phyloP scores from a whole-genome alignment of 805 yeast species.

The Scheffersomyces lignosus region DNA sequence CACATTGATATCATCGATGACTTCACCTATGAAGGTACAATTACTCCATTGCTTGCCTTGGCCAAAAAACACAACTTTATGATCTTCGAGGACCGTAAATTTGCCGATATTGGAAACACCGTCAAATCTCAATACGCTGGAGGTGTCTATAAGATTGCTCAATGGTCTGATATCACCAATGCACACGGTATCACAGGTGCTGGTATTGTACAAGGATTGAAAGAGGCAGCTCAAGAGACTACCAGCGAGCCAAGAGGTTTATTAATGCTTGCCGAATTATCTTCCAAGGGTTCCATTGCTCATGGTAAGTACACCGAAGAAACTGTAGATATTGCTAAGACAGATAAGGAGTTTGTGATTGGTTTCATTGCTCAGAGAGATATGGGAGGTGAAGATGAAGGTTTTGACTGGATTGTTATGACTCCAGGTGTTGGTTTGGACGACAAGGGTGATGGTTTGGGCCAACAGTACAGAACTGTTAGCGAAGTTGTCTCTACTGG shows the following conservation, averaged over 20 bases:
- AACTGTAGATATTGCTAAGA: conserved; percentile 82
- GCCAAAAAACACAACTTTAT: conserved; percentile 83
- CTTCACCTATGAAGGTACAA: conserved; percentile 77
- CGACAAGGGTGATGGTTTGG: conserved; percentile 92
- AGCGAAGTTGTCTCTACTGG: conserved; percentile 80
- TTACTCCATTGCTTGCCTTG: conserved; percentile 68
- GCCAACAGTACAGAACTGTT: conserved; percentile 96
- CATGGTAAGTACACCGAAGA: conserved; percentile 84
- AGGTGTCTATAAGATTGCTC: conserved; percentile 84
- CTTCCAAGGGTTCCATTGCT: conserved; percentile 92
- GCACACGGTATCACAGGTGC: conserved; percentile 98
- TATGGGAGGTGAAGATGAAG: conserved; percentile 80
- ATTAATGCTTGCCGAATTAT: conserved; percentile 91
- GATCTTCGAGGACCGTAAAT: conserved; percentile 95
- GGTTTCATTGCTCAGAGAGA: conserved; percentile 94
- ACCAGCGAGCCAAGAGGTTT: conserved; percentile 82
- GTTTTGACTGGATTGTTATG: conserved; percentile 94
- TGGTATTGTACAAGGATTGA: conserved; percentile 87
- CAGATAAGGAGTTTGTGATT: conserved; percentile 85
- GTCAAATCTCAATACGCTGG: conserved; percentile 92
- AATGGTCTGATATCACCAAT: conserved; percentile 96
- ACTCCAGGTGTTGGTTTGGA: conserved; percentile 99
- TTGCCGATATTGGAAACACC: conserved; percentile 98
- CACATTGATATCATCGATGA: conserved; percentile 93
- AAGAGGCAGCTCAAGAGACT: conserved; percentile 73